phyloP scores from a whole-genome alignment of 2,329 filamentous ascomycete species.

The Aspergillus viridinutans region DNA sequence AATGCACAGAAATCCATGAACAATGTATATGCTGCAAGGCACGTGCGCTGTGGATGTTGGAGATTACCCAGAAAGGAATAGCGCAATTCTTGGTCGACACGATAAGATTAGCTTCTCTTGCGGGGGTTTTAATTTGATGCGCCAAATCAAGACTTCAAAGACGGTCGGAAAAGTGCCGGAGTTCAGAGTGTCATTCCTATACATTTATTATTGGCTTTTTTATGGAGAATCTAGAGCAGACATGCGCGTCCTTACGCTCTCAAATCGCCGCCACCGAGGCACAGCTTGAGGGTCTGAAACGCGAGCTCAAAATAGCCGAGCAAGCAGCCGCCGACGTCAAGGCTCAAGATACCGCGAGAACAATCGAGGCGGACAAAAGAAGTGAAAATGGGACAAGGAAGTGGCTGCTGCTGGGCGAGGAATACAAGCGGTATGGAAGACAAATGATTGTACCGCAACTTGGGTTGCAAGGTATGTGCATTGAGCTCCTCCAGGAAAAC shows the following conservation, averaged over 20 bases:
- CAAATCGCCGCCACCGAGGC: slow-evolving; percentile 37
- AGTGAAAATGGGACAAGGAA: slow-evolving; percentile 23
- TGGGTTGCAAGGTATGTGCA: slow-evolving; percentile 63
- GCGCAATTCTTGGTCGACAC: neutral
- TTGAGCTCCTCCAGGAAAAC: neutral
- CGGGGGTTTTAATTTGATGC: neutral
- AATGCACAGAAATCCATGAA: neutral
- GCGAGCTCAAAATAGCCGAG: slow-evolving; percentile 31
- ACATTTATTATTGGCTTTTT: neutral
- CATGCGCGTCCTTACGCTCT: slow-evolving; percentile 30
- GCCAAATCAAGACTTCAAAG: neutral
- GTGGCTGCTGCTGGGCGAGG: slow-evolving; percentile 67
- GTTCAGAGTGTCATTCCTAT: neutral
- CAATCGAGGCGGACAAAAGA: neutral
- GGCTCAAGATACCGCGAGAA: slow-evolving; percentile 1
- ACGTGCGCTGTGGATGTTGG: too few species aligned
- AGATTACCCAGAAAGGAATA: neutral
- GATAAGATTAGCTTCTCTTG: neutral
- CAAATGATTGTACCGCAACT: slow-evolving; percentile 85
- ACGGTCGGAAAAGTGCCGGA: neutral
- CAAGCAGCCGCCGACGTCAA: slow-evolving; percentile 19
- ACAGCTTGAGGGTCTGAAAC: slow-evolving; percentile 32
- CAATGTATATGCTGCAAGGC: too few species aligned
- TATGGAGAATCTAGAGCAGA: slow-evolving; percentile 23
- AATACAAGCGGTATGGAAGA: slow-evolving; percentile 82